phyloP scores from a whole-genome alignment of 1,284 basidiomycete species.

The Sporisorium scitamineum region DNA sequence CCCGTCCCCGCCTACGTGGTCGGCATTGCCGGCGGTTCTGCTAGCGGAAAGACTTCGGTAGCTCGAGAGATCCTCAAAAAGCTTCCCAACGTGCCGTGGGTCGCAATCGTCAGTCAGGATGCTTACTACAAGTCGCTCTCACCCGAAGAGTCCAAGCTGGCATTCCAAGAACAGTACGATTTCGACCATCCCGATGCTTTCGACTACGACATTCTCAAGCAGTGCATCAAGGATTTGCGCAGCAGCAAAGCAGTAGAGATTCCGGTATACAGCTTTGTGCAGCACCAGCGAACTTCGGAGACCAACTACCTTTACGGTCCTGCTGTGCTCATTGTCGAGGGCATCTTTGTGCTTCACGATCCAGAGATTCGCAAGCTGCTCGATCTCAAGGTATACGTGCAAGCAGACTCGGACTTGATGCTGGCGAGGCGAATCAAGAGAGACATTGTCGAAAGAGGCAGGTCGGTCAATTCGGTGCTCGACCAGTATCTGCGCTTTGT shows the following conservation, averaged over 20 bases:
- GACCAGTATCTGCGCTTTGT: constrained; percentile 95
- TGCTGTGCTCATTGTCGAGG: constrained; percentile 93
- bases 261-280: constrained; percentile 91
- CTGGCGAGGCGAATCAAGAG: constrained; percentile 89
- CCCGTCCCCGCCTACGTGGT: constrained; percentile 79
- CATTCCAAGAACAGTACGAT: constrained; percentile 86
- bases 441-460: constrained; percentile 87
- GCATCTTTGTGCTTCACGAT: constrained; percentile 88
- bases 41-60: constrained; percentile 86
- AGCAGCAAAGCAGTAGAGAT: constrained; percentile 77
- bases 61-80: constrained; percentile 57
- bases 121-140: constrained; percentile 89
- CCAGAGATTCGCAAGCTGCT: constrained; percentile 79
- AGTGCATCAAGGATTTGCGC: constrained; percentile 84
- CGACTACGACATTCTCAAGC: constrained; percentile 84
- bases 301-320: constrained; percentile 94
- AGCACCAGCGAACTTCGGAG: constrained; percentile 87
- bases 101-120: constrained; percentile 75
- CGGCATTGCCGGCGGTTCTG: constrained; percentile 91
- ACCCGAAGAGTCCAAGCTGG: constrained; percentile 79
- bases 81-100: constrained; percentile 66
- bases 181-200: constrained; percentile 95
- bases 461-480: constrained; percentile 85
- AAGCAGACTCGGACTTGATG: constrained; percentile 94
- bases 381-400: constrained; percentile 82